Conservation (phyloP, 2,329 filamentous ascomycete genomes). For the Aspergillus phoenicis region DNA sequence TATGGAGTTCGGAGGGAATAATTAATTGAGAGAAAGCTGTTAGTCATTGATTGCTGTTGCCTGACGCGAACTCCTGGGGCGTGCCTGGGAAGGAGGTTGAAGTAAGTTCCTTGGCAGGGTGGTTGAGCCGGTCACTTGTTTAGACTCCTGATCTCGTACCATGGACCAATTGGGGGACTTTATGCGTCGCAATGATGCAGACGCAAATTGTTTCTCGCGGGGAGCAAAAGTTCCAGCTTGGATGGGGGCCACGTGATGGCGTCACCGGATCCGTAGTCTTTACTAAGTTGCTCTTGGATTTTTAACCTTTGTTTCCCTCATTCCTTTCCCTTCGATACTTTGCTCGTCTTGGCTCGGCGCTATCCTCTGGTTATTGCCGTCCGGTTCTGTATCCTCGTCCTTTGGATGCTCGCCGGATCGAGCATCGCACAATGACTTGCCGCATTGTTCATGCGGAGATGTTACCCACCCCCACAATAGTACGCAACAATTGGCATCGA, state of each 20-base stretch:
- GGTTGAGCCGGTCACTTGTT: background rate
- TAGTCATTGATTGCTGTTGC: background rate
- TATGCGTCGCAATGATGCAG: background rate
- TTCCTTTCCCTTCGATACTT: background rate
- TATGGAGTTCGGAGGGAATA: background rate
- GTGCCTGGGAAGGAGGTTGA: background rate
- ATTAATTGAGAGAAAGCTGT: background rate
- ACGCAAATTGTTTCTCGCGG: background rate
- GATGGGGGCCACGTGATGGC: background rate
- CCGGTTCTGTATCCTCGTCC: background rate
- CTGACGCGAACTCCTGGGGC: background rate
- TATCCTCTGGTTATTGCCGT: background rate
- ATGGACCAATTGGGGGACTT: background rate
- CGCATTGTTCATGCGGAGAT: background rate
- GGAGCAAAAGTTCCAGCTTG: background rate
- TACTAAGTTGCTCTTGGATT: background rate
- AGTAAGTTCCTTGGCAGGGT: background rate
- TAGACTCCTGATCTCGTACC: background rate
- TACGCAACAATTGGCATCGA: background rate
- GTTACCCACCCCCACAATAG: background rate
- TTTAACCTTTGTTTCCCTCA: background rate
- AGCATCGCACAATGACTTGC: background rate
- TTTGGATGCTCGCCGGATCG: background rate
- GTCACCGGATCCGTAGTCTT: background rate
- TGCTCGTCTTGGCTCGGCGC: background rate